phyloP scores from a whole-genome alignment of 208 protist species.

The Wallacemonas rigidus region DNA sequence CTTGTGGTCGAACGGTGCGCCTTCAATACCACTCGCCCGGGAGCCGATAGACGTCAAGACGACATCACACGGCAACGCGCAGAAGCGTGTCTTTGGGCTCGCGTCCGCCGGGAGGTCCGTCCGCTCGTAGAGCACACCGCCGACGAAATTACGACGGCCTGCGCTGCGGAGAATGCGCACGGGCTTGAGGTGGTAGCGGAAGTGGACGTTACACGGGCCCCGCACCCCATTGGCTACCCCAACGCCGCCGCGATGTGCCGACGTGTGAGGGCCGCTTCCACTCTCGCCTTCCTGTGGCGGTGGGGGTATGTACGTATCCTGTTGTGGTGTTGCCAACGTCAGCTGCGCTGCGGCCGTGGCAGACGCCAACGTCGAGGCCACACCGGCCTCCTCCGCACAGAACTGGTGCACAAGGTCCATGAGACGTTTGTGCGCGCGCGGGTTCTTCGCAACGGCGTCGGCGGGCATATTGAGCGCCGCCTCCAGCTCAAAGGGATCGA shows the following conservation, averaged over 20 bases:
- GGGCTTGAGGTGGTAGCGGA: constrained; percentile 75
- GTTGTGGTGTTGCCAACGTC: constrained; percentile 19
- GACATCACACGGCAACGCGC: constrained; percentile 80
- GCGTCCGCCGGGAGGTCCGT: constrained; percentile 24
- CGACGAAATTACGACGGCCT: constrained; percentile 51
- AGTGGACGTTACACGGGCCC: constrained; percentile 59
- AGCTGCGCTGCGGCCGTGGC: constrained; percentile 31
- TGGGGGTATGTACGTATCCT: not conserved
- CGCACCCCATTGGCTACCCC: constrained; percentile 16
- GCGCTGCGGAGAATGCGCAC: constrained; percentile 62
- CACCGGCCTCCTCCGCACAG: constrained; percentile 14
- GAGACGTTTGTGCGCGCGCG: constrained; percentile 75
- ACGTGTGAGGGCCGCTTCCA: no score
- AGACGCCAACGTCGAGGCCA: constrained; percentile 14
- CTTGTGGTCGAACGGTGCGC: constrained; percentile 75
- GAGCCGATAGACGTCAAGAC: constrained; percentile 91
- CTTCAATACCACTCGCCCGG: constrained; percentile 42
- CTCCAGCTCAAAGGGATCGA: constrained; percentile 71
- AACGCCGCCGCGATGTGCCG: no score
- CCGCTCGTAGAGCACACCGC: constrained; percentile 74
- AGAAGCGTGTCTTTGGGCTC: constrained; percentile 27
- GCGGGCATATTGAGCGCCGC: constrained; percentile 27
- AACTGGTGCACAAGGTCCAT: constrained; percentile 77
- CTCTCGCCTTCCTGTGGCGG: not conserved
- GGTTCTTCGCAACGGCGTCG: constrained; percentile 30